Evolutionary conservation across 768 basidiomycete genomes (phyloP).

Genomic region (Phanerochaete carnosa): DNA sequence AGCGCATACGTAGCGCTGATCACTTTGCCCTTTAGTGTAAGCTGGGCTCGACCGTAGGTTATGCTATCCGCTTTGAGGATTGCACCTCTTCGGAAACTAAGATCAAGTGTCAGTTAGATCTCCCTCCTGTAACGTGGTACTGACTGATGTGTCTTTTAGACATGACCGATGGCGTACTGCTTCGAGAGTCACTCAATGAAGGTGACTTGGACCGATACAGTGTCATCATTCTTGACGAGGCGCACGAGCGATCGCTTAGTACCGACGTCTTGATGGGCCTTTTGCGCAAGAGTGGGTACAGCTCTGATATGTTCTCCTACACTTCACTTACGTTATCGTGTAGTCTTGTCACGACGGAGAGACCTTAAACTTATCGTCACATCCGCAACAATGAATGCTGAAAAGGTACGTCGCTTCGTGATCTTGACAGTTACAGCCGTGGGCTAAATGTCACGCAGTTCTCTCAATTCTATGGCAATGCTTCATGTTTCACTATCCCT

Average conservation of each 20-base stretch:
- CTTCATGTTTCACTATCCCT: conserved; percentile 91
- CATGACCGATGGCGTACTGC: conserved; percentile 98
- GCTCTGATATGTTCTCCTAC: neutral
- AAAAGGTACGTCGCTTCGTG: conserved; percentile 70
- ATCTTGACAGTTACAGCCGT: neutral
- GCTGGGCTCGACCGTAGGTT: conserved; percentile 88
- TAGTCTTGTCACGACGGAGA: conserved; percentile 71
- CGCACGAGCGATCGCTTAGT: conserved; percentile 95
- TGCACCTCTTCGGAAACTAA: conserved; percentile 92
- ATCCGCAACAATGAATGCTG: conserved; percentile 99
- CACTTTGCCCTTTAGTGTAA: conserved; percentile 53
- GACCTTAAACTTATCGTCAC: conserved; percentile 97
- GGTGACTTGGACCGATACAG: conserved; percentile 98
- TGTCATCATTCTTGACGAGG: conserved; percentile 98
- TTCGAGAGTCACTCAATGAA: conserved; percentile 97
- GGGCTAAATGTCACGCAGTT: too few species aligned
- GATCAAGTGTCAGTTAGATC: conserved; percentile 81
- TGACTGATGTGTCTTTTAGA: conserved; percentile 42
- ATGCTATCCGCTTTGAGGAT: conserved; percentile 98
- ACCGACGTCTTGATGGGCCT: conserved; percentile 99
- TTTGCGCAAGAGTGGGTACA: conserved; percentile 76
- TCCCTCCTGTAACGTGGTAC: neutral
- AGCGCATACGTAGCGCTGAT: neutral
- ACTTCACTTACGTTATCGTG: neutral
- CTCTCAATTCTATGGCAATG: conserved; percentile 92